phyloP scores from a whole-genome alignment of 257 asterid genomes.

The Solanum clarkiae region DNA sequence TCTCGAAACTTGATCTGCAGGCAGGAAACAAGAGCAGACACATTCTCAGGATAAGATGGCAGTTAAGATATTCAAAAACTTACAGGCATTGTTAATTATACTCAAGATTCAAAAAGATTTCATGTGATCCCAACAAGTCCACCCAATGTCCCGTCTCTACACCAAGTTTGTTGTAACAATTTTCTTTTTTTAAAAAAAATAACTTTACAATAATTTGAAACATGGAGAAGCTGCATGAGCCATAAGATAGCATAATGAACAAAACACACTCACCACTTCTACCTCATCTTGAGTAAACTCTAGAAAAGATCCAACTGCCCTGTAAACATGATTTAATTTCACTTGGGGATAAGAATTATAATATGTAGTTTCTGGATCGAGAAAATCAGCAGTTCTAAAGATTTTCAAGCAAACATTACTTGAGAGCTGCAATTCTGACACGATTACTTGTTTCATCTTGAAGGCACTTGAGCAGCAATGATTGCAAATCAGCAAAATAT shows the following conservation, averaged over 20 bases:
- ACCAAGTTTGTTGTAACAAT: not conserved
- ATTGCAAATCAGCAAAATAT: conserved; percentile 67
- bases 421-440: conserved; percentile 93
- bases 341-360: conserved; percentile 8
- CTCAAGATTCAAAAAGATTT: not conserved
- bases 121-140: not conserved
- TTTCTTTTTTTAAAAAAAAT: not conserved
- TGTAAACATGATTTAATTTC: conserved; percentile 29
- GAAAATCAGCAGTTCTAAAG: not conserved
- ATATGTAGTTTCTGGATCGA: not conserved
- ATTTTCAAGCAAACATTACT: conserved; percentile 40
- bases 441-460: conserved; percentile 95
- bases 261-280: conserved; percentile 67
- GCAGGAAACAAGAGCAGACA: conserved; percentile 1
- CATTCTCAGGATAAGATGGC: not conserved
- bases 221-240: not conserved
- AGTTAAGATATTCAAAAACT: not conserved
- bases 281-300: conserved; percentile 88
- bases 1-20: conserved; percentile 83
- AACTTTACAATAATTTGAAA: not conserved
- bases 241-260: not conserved
- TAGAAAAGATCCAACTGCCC: conserved; percentile 99
- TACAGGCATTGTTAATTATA: not conserved
- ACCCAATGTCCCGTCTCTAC: not conserved
- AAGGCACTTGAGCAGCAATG: conserved; percentile 85